Conservation (phyloP, 2,329 filamentous ascomycete genomes). For the Sporothrix globosa region DNA sequence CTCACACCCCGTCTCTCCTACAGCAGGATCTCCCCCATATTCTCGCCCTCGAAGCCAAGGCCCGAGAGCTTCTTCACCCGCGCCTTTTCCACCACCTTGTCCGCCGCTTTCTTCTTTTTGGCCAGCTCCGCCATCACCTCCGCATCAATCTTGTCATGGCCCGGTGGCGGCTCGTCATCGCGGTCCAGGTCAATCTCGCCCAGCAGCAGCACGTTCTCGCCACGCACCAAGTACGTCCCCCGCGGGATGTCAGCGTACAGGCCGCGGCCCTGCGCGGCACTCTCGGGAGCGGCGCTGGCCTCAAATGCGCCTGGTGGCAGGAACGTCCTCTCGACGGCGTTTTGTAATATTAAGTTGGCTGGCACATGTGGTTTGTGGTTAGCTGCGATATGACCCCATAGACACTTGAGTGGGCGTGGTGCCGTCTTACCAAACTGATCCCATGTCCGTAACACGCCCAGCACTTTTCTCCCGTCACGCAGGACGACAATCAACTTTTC, state of each 20-base stretch:
- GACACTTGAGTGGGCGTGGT: too few species aligned
- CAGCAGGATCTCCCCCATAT: constrained; percentile 72
- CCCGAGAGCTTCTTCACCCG: constrained; percentile 71
- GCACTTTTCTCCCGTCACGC: constrained; percentile 89
- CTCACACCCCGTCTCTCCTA: constrained; percentile 45
- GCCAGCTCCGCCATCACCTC: constrained; percentile 68
- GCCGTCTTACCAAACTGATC: constrained; percentile 81
- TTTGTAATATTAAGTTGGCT: constrained; percentile 95
- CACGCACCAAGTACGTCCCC: constrained; percentile 88
- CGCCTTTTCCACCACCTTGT: constrained; percentile 74
- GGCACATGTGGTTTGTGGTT: constrained; percentile 10
- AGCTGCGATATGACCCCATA: too few species aligned
- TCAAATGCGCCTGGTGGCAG: constrained; percentile 54
- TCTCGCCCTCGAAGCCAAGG: constrained; percentile 87
- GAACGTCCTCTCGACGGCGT: constrained; percentile 88
- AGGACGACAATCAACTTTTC: constrained; percentile 94
- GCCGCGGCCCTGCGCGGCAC: constrained; percentile 46
- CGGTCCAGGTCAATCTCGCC: constrained; percentile 97
- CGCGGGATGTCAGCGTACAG: constrained; percentile 83
- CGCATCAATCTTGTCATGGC: constrained; percentile 58
- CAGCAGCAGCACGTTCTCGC: constrained; percentile 94
- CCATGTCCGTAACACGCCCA: constrained; percentile 91
- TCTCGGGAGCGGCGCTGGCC: constrained; percentile 40
- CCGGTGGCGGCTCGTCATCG: constrained; percentile 80
- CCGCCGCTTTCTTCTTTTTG: constrained; percentile 68